A percentile compares a stretch with the other conserved stretches of the same genome.
Conservation (phyloP, 164 flowering plant species). For the Sextonia rubra region DNA sequence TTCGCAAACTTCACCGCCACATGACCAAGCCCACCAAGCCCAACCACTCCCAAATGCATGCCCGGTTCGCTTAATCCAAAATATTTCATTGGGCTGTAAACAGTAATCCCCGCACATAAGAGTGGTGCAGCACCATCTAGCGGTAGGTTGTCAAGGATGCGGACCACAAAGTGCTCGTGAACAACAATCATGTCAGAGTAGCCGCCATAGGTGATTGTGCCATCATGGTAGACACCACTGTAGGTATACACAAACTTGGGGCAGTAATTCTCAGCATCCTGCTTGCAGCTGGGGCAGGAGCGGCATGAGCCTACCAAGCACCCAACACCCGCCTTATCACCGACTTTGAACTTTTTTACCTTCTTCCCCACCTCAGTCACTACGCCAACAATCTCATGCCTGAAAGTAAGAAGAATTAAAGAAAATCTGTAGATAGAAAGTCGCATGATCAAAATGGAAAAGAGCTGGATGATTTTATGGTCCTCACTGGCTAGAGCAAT, state of each 20-base stretch:
- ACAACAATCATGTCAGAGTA: conserved; percentile 19
- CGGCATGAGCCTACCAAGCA: conserved; percentile 32
- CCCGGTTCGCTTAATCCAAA: conserved; percentile 16
- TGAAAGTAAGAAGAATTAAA: conserved; percentile 1
- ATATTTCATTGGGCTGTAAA: conserved; percentile 24
- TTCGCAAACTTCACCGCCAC: conserved; percentile 19
- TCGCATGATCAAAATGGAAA: too few species aligned
- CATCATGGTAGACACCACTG: conserved; percentile 7
- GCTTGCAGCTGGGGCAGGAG: conserved; percentile 26
- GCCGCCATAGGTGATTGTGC: conserved; percentile 21
- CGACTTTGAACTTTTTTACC: conserved; percentile 30
- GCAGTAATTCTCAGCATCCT: conserved; percentile 35
- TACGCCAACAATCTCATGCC: conserved; percentile 41
- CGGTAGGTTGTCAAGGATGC: conserved; percentile 20
- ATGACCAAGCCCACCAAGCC: conserved; percentile 21
- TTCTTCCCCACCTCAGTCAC: conserved; percentile 30
- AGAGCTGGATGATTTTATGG: too few species aligned
- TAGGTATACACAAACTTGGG: conserved; percentile 21
- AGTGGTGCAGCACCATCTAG: conserved; percentile 24
- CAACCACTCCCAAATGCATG: conserved; percentile 16
- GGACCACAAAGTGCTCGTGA: conserved; percentile 14
- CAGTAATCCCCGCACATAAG: conserved; percentile 28
- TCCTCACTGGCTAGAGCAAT: too few species aligned
- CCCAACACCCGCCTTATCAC: conserved; percentile 41
- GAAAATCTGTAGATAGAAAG: too few species aligned